phyloP scores from a whole-genome alignment of 2,329 filamentous ascomycete genomes.

The Parastagonospora nodorum region DNA sequence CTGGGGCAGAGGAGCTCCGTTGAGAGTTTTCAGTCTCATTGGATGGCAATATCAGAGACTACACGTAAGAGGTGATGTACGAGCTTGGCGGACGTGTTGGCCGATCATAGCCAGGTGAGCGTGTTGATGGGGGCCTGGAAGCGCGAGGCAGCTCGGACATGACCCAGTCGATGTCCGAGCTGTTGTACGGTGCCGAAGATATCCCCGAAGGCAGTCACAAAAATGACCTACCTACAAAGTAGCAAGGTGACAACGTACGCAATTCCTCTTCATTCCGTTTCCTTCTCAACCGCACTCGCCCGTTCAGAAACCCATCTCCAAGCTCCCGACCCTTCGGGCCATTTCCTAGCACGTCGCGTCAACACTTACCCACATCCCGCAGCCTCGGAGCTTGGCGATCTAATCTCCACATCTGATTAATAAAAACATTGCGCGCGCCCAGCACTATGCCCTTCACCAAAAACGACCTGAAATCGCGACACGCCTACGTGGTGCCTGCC shows the following conservation, averaged over 20 bases:
- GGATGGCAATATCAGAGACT: not conserved
- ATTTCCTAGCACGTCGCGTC: slow-evolving; percentile 8
- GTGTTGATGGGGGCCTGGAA: not conserved
- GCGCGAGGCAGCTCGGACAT: not conserved
- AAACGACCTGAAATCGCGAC: slow-evolving; percentile 28
- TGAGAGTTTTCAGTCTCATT: slow-evolving; percentile 56
- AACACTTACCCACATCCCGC: slow-evolving; percentile 34
- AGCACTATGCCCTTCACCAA: slow-evolving; percentile 27
- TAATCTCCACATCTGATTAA: slow-evolving; percentile 36
- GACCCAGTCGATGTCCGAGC: not conserved
- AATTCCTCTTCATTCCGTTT: no score
- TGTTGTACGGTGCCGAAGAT: not conserved
- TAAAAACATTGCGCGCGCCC: slow-evolving; percentile 14
- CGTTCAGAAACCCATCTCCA: no score
- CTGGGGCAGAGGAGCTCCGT: slow-evolving; percentile 64
- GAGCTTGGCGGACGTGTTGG: no score
- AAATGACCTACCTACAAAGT: not conserved
- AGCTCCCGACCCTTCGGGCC: not conserved
- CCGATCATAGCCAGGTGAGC: not conserved
- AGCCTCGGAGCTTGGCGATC: slow-evolving; percentile 35
- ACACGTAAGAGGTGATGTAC: no score
- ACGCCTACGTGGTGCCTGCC: slow-evolving; percentile 45
- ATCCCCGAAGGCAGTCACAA: no score
- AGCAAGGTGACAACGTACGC: no score
- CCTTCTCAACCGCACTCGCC: no score